Base-by-base conservation (phyloP, 148 eudicot species). In the Suaeda aralocaspica region DNA sequence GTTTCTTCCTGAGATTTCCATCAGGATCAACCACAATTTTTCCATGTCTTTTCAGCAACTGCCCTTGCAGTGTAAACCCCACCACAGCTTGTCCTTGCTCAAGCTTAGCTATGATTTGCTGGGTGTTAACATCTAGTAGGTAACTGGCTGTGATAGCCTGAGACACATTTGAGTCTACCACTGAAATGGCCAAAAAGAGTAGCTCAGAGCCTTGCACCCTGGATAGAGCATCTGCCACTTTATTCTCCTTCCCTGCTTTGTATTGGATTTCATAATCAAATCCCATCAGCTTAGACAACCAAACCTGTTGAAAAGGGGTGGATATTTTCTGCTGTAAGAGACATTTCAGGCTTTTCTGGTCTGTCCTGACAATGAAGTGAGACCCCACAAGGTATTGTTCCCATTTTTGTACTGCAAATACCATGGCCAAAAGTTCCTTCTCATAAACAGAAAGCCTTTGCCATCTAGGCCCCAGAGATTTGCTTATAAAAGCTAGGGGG, bases 171-270 rank as follows among this genome's bases (percentile, higher is more conserved):
- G 34, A 22, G 9, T 42, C 3, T 2, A 44, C 25, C 6, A 11
- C 18, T 2, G 50, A 25, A 2, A 65, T 12, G 0, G 52, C 52
- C 52, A 48, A 7, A 10, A 3, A 10, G 1, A 42, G 18, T 2
- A 22, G 8, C 9, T 41, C 36, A 18, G 8, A 0, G 8, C 52
- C 50, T 9, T 14, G 48, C 0, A 45, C 36, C 21, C 55, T 66
- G 0, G 72, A 77, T 2, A 77, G 64, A 1, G 80, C 80, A 71
- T 77, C 72, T 8, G 66, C 72, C 12, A 26, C 72, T 26, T 3
- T 8, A 18, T 77, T 71, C 0, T 56, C 59, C 15, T 0, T 3
- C 0, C 65, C 80, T 3, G 33, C 39, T 9, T 77, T 65, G n/a
- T 71, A 77, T 4, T 56, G 24, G 4, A 71, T 66, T 3, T 66